Conservation (phyloP, 1,284 basidiomycete species). For the Fomitopsis palustris region DNA sequence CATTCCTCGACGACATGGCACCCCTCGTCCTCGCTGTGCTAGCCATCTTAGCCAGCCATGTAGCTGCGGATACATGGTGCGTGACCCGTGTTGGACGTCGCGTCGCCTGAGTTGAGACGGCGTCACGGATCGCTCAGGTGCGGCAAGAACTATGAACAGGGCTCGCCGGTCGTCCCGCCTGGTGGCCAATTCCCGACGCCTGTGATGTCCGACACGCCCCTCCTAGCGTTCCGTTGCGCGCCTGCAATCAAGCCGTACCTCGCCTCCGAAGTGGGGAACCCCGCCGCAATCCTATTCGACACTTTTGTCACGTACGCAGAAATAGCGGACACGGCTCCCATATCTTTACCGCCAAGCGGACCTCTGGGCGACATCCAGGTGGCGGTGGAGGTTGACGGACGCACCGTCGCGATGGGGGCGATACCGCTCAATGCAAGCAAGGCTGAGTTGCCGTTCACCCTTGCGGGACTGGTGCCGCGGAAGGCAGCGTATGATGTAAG, state of each 20-base stretch:
- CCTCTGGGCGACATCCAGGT: constrained; percentile 30
- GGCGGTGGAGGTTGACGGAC: constrained; percentile 39
- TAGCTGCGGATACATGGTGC: constrained; percentile 15
- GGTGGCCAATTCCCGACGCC: constrained; percentile 60
- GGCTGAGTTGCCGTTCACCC: constrained; percentile 46
- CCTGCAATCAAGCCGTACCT: constrained; percentile 70
- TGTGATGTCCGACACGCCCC: constrained; percentile 40
- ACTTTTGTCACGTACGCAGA: constrained; percentile 48
- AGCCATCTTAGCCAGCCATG: not conserved
- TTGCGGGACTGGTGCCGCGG: constrained; percentile 41
- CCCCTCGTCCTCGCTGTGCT: constrained; percentile 1
- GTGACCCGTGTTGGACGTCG: no score
- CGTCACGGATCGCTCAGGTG: constrained; percentile 48
- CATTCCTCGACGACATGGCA: not conserved
- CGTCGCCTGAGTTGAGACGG: no score
- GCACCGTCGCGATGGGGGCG: constrained; percentile 34
- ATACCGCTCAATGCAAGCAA: constrained; percentile 55
- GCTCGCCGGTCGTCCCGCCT: constrained; percentile 47
- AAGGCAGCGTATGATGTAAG: constrained; percentile 45
- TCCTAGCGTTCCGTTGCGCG: constrained; percentile 64
- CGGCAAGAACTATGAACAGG: constrained; percentile 60
- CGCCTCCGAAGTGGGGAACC: constrained; percentile 40
- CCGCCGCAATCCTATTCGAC: constrained; percentile 52
- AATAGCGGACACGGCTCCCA: constrained; percentile 44
- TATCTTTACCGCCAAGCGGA: constrained; percentile 34